Percentiles rank a stretch among this genome's conserved stretches.
These are phyloP conservation scores for Backusella circina DNA, from an alignment of 192 early-diverging fungal species.

Conservation along the genomic window DNA sequence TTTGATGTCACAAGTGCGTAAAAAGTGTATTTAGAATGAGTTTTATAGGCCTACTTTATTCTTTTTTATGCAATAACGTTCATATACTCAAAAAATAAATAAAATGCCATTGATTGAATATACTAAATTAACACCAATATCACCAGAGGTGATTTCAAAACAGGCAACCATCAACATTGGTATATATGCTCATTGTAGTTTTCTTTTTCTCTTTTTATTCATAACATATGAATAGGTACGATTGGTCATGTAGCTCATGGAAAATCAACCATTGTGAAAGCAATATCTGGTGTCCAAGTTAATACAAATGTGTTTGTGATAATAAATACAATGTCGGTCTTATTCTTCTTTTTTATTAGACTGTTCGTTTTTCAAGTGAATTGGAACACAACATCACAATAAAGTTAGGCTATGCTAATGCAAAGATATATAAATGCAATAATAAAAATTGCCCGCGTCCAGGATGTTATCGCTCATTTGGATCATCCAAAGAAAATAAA, in stretches of 20 bases:
- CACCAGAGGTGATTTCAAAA: slow-evolving; percentile 91
- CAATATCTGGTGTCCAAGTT: slow-evolving; percentile 91
- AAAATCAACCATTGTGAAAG: slow-evolving; percentile 98
- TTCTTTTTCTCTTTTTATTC: background rate
- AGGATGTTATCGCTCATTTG: slow-evolving; percentile 89
- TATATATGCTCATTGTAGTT: slow-evolving; percentile 28
- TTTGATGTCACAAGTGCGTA: background rate
- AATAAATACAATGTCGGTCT: background rate
- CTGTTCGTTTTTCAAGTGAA: slow-evolving; percentile 96
- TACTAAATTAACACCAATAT: slow-evolving; percentile 66
- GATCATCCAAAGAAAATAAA: slow-evolving; percentile 75
- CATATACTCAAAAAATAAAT: too few species aligned
- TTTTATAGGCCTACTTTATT: too few species aligned
- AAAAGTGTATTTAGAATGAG: background rate
- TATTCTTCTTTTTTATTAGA: slow-evolving; percentile 33
- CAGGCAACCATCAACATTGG: slow-evolving; percentile 99
- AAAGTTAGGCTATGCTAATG: slow-evolving; percentile 98
- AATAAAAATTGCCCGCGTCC: slow-evolving; percentile 90
- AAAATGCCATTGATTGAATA: background rate
- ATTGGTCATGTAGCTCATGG: slow-evolving; percentile 99
- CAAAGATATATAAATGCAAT: slow-evolving; percentile 99
- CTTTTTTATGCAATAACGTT: too few species aligned
- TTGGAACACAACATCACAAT: slow-evolving; percentile 98
- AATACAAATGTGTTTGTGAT: background rate
- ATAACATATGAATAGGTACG: slow-evolving; percentile 65